These are phyloP conservation scores for Talaromyces borbonicus DNA, from an alignment of 495 filamentous ascomycete genomes.

Conservation along the genomic window DNA sequence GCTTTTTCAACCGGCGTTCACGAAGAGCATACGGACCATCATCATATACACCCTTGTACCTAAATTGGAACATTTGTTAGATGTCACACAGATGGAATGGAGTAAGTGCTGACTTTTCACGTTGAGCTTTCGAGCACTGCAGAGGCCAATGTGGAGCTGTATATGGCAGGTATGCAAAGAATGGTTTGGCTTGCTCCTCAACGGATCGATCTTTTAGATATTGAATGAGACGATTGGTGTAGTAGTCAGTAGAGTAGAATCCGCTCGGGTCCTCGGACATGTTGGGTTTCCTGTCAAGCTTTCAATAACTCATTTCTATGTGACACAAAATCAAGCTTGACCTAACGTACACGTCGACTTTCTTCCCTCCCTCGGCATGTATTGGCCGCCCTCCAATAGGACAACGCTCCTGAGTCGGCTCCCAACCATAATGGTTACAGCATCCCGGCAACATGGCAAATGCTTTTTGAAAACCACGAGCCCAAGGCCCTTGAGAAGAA, in stretches of 20 bases:
- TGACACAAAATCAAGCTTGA: neutral
- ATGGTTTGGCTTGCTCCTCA: slow-evolving; percentile 24
- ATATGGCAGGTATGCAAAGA: slow-evolving; percentile 31
- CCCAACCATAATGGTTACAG: slow-evolving; percentile 23
- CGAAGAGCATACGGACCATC: slow-evolving; percentile 29
- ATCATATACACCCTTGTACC: slow-evolving; percentile 31
- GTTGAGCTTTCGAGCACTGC: slow-evolving; percentile 23
- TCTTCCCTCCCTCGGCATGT: slow-evolving; percentile 9
- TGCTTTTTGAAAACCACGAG: slow-evolving; percentile 33
- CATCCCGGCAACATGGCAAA: slow-evolving; percentile 34
- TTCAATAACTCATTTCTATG: neutral
- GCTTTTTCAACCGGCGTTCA: slow-evolving; percentile 18
- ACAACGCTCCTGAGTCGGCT: slow-evolving; percentile 12
- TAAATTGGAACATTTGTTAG: neutral
- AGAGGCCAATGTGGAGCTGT: slow-evolving; percentile 34
- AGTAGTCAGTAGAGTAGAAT: slow-evolving; percentile 27
- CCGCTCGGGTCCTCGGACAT: slow-evolving; percentile 16
- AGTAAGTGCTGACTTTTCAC: slow-evolving; percentile 10
- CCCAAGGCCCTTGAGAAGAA: slow-evolving; percentile 26
- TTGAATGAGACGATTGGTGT: slow-evolving; percentile 23
- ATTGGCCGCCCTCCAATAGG: slow-evolving; percentile 10
- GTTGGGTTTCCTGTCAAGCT: slow-evolving; percentile 7
- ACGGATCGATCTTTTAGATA: slow-evolving; percentile 29
- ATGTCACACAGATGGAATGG: neutral
- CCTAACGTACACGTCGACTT: slow-evolving; percentile 11